Conservation (phyloP, 2,329 filamentous ascomycete species). For the Clonostachys rhizophaga region DNA sequence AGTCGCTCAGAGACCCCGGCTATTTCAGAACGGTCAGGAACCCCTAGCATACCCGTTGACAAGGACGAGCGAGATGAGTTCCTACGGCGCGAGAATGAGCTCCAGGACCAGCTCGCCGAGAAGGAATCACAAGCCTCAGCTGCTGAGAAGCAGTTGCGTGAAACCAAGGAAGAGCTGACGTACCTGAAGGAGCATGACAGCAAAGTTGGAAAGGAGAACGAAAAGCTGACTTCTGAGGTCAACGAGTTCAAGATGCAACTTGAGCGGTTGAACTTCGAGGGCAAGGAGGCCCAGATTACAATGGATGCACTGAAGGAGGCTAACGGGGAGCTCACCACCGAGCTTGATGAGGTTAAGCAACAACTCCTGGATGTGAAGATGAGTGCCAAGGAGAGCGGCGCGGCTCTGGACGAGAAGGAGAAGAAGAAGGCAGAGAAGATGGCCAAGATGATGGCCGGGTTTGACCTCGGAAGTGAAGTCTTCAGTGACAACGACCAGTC, state of each 20-base stretch:
- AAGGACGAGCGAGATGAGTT: slow-evolving; percentile 98
- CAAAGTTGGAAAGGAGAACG: slow-evolving; percentile 84
- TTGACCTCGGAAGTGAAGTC: slow-evolving; percentile 87
- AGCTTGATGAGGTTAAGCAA: slow-evolving; percentile 94
- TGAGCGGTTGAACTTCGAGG: slow-evolving; percentile 91
- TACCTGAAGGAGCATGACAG: slow-evolving; percentile 82
- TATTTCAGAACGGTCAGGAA: slow-evolving; percentile 77
- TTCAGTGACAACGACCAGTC: slow-evolving; percentile 90
- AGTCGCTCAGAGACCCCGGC: slow-evolving; percentile 58
- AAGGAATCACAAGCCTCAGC: slow-evolving; percentile 78
- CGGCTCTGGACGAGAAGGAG: slow-evolving; percentile 92
- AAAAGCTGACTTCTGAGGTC: slow-evolving; percentile 76
- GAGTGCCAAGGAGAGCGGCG: slow-evolving; percentile 89
- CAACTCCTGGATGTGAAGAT: slow-evolving; percentile 94
- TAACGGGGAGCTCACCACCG: slow-evolving; percentile 84
- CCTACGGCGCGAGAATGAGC: slow-evolving; percentile 87
- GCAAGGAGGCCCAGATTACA: slow-evolving; percentile 93
- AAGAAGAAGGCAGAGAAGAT: slow-evolving; percentile 98
- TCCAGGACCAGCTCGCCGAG: slow-evolving; percentile 94
- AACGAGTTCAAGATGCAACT: slow-evolving; percentile 97
- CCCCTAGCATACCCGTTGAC: slow-evolving; percentile 82
- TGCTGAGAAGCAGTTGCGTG: slow-evolving; percentile 74
- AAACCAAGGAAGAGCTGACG: slow-evolving; percentile 80
- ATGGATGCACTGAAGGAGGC: slow-evolving; percentile 98
- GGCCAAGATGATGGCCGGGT: slow-evolving; percentile 99